Conservation (phyloP, 306 rosid genomes). For the Echinosophora koreensis region DNA sequence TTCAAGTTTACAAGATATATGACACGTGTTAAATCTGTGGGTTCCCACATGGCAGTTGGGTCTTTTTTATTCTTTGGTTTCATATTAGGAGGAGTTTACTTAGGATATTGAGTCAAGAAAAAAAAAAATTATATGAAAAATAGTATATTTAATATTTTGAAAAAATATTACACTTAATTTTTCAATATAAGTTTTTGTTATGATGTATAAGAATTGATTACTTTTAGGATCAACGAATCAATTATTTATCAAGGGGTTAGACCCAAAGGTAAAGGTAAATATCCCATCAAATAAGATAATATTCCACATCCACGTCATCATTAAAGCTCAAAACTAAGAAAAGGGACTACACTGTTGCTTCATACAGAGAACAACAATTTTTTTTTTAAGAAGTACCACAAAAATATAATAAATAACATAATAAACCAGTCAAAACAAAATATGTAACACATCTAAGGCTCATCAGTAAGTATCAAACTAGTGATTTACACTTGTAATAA, state of each 20-base stretch:
- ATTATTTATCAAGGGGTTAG: not conserved
- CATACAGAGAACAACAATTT: not conserved
- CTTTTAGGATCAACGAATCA: not conserved
- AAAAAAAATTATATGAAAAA: no score
- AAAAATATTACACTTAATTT: no score
- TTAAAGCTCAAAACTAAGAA: not conserved
- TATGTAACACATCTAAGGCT: no score
- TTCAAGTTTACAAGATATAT: not conserved
- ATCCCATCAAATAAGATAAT: no score
- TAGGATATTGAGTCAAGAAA: no score
- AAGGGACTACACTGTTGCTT: not conserved
- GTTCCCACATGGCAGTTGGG: not conserved
- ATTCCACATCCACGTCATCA: no score
- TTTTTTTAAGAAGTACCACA: no score
- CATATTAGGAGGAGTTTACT: no score
- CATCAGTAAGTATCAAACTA: no score
- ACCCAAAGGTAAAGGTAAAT: not conserved
- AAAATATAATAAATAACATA: not conserved
- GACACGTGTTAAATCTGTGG: slow-evolving; percentile 33
- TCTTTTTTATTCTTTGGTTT: not conserved
- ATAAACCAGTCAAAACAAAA: not conserved
- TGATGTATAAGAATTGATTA: not conserved
- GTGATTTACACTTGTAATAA: no score
- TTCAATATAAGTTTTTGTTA: no score
- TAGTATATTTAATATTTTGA: no score